Percentiles rank a stretch among this genome's conserved stretches.
Evolutionary conservation across 768 basidiomycete species (phyloP).

Genomic region (Trametes coccinea): DNA sequence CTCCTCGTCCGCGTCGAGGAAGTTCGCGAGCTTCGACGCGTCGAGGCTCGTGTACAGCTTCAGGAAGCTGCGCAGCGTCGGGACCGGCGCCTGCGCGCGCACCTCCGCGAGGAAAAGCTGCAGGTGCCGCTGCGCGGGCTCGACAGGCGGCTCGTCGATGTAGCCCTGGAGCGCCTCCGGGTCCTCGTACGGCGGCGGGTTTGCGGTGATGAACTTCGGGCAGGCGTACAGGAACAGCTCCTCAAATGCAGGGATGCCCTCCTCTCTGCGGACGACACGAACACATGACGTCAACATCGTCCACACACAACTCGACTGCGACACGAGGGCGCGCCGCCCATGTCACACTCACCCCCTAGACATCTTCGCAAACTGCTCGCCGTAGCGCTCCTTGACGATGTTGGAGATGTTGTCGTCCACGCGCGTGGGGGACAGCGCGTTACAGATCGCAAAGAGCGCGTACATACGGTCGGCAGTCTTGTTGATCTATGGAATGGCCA

Average conservation of each 20-base stretch:
- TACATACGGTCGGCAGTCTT: slow-evolving; percentile 99
- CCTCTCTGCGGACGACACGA: slow-evolving; percentile 46
- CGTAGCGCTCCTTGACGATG: slow-evolving; percentile 88
- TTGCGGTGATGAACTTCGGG: slow-evolving; percentile 95
- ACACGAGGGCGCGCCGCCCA: not conserved
- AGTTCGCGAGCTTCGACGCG: slow-evolving; percentile 86
- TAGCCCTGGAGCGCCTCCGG: slow-evolving; percentile 51
- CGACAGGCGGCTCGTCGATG: slow-evolving; percentile 45
- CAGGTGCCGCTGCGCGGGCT: slow-evolving; percentile 84
- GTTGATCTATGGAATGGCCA: slow-evolving; percentile 65
- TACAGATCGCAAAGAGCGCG: slow-evolving; percentile 91
- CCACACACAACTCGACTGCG: not conserved
- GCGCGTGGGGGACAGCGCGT: slow-evolving; percentile 87
- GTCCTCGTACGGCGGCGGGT: slow-evolving; percentile 92
- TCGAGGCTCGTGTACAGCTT: slow-evolving; percentile 95
- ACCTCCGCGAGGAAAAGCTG: slow-evolving; percentile 84
- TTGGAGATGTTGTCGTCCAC: slow-evolving; percentile 94
- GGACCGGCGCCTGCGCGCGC: slow-evolving; percentile 69
- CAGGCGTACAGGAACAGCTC: slow-evolving; percentile 94
- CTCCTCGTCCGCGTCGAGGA: slow-evolving; percentile 91
- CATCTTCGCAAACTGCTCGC: slow-evolving; percentile 90
- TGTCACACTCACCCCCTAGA: slow-evolving; percentile 64
- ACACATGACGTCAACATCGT: not conserved
- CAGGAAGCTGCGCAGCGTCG: slow-evolving; percentile 87
- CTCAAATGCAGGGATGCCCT: slow-evolving; percentile 78